Conservation (phyloP, 2,329 filamentous ascomycete genomes). For the Knufia fluminis region DNA sequence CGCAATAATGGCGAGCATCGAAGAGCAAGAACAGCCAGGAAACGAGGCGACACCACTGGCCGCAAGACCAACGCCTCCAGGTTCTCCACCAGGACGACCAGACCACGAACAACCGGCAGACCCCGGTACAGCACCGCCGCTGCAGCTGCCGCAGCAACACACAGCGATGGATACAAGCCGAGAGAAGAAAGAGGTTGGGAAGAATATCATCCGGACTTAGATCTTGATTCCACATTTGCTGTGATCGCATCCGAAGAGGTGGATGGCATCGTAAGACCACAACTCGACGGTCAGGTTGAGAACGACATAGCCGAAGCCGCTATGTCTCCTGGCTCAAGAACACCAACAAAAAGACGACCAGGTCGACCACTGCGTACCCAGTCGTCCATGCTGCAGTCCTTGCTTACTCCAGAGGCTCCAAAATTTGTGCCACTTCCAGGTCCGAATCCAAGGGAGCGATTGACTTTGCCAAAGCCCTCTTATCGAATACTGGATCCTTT, state of each 20-base stretch:
- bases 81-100: slow-evolving; percentile 5
- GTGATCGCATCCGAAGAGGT: slow-evolving; percentile 77
- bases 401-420: slow-evolving; percentile 50
- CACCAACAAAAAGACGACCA: slow-evolving; percentile 49
- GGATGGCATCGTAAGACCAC: slow-evolving; percentile 56
- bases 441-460: slow-evolving; percentile 40
- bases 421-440: slow-evolving; percentile 40
- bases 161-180: slow-evolving; percentile 94
- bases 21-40: slow-evolving; percentile 15
- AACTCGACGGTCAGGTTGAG: slow-evolving; percentile 22
- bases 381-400: slow-evolving; percentile 51
- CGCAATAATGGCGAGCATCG: slow-evolving; percentile 43
- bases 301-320: slow-evolving; percentile 15
- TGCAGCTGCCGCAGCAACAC: slow-evolving; percentile 75
- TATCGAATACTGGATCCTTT: slow-evolving; percentile 41
- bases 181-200: slow-evolving; percentile 95
- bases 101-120: slow-evolving; percentile 25
- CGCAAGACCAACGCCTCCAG: slow-evolving; percentile 18
- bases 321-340: slow-evolving; percentile 72
- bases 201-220: slow-evolving; percentile 91
- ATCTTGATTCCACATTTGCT: slow-evolving; percentile 72
- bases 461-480: slow-evolving; percentile 41
- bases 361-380: slow-evolving; percentile 57
- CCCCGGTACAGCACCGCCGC: slow-evolving; percentile 79
- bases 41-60: slow-evolving; percentile 9